These are phyloP conservation scores for Oryza coarctata DNA, from an alignment of 176 grass and related monocot genomes.

Conservation along the genomic window DNA sequence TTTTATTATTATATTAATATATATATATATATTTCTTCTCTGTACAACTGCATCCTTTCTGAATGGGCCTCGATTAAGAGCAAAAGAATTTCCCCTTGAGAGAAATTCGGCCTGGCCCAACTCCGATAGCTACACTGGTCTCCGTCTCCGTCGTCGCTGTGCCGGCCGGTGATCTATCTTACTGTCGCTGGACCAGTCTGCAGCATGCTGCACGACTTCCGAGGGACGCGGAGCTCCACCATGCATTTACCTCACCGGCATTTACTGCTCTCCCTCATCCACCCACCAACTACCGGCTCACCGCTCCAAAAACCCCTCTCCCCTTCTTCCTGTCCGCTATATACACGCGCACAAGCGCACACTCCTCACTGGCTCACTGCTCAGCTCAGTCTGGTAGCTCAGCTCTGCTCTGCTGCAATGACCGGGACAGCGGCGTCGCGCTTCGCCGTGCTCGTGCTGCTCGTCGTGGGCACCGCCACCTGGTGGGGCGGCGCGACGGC, in stretches of 20 bases:
- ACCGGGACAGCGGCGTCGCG: not conserved
- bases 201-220: constrained; percentile 3
- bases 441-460: not conserved
- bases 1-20: no score
- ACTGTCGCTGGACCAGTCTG: not conserved
- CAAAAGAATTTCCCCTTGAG: no score
- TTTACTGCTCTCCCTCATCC: constrained; percentile 14
- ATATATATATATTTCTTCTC: no score
- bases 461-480: constrained; percentile 6
- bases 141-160: no score
- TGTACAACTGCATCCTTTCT: no score
- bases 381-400: not conserved
- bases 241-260: constrained; percentile 35
- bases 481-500: constrained; percentile 19
- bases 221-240: constrained; percentile 2
- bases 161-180: not conserved
- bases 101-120: not conserved
- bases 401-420: not conserved
- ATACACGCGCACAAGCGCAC: not conserved
- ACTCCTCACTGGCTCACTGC: not conserved
- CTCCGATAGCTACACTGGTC: not conserved
- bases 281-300: constrained; percentile 13
- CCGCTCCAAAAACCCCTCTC: constrained; percentile 1
- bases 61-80: no score
- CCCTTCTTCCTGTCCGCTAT: not conserved